These are phyloP conservation scores for Trypanosoma boissoni DNA, from an alignment of 208 protist species.

Conservation along the genomic window DNA sequence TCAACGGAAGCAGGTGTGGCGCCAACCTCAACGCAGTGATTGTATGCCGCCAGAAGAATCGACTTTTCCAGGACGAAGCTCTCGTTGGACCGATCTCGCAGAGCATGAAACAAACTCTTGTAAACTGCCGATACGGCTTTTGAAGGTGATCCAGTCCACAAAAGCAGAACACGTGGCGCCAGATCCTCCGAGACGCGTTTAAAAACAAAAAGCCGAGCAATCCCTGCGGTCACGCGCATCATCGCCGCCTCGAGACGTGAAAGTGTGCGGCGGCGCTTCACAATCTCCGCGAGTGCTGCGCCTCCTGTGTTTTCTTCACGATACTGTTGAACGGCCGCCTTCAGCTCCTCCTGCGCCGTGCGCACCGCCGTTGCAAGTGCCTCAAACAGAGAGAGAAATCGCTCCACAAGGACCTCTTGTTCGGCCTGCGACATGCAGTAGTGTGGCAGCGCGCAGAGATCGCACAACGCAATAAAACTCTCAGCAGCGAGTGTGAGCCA, in stretches of 20 bases:
- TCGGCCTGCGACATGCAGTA: slow-evolving; percentile 54
- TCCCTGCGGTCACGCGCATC: slow-evolving; percentile 53
- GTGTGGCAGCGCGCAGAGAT: slow-evolving; percentile 51
- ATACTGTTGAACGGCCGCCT: slow-evolving; percentile 30
- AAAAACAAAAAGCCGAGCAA: slow-evolving; percentile 65
- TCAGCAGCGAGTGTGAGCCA: slow-evolving; percentile 16
- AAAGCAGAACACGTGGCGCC: slow-evolving; percentile 51
- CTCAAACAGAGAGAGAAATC: slow-evolving; percentile 45
- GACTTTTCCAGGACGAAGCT: slow-evolving; percentile 67
- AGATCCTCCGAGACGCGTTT: slow-evolving; percentile 38
- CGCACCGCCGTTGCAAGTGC: slow-evolving; percentile 25
- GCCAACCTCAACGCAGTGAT: slow-evolving; percentile 55
- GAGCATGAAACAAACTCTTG: slow-evolving; percentile 69
- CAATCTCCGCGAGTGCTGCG: slow-evolving; percentile 25
- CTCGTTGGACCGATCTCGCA: slow-evolving; percentile 65
- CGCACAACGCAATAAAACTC: slow-evolving; percentile 59
- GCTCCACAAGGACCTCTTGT: slow-evolving; percentile 51
- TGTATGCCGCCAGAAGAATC: slow-evolving; percentile 63
- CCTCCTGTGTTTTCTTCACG: not conserved
- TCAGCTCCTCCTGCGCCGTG: slow-evolving; percentile 38
- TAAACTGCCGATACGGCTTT: slow-evolving; percentile 76
- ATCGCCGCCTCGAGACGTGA: slow-evolving; percentile 51
- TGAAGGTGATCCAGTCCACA: slow-evolving; percentile 64
- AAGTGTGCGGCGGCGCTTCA: slow-evolving; percentile 31
- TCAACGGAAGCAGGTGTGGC: slow-evolving; percentile 61